These are phyloP conservation scores for Boletus huronensis DNA, from an alignment of 768 basidiomycete species.

Conservation along the genomic window DNA sequence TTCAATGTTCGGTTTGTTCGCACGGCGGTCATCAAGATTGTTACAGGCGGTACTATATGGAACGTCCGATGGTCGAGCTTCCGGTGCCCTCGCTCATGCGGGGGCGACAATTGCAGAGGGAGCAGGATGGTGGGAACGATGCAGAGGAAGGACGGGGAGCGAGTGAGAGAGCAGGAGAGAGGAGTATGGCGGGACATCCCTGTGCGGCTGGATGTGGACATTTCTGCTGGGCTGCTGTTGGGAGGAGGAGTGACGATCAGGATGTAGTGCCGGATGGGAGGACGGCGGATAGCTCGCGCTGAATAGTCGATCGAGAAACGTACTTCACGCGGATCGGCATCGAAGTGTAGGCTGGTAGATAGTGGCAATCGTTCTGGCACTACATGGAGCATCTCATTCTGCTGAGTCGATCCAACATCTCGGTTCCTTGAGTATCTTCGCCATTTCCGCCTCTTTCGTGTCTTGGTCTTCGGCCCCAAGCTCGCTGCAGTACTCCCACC, in stretches of 20 bases:
- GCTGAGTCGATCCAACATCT: constrained; percentile 14
- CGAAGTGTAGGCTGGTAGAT: neutral
- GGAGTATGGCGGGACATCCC: constrained; percentile 44
- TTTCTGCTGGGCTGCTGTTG: constrained; percentile 63
- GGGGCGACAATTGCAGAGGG: constrained; percentile 24
- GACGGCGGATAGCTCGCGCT: neutral
- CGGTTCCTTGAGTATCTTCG: constrained; percentile 42
- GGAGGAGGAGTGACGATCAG: constrained; percentile 2
- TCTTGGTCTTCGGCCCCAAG: constrained; percentile 44
- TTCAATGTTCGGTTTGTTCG: constrained; percentile 71
- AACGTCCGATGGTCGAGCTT: constrained; percentile 53
- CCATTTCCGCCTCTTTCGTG: constrained; percentile 48
- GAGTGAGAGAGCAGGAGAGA: constrained; percentile 4
- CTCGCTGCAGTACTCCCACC: constrained; percentile 68
- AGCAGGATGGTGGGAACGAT: constrained; percentile 13
- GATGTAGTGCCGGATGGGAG: neutral
- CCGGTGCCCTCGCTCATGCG: constrained; percentile 8
- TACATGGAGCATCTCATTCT: neutral
- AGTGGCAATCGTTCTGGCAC: too few relatives aligned
- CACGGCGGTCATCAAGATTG: constrained; percentile 84
- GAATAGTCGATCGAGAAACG: neutral
- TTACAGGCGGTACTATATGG: constrained; percentile 64
- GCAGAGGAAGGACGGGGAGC: constrained; percentile 6
- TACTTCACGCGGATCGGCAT: too few relatives aligned
- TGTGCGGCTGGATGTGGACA: constrained; percentile 85